Percentiles rank a stretch among this genome's conserved stretches.
Evolutionary conservation across 2,329 filamentous ascomycete species (phyloP).

Genomic region (Thielaviopsis populi): DNA sequence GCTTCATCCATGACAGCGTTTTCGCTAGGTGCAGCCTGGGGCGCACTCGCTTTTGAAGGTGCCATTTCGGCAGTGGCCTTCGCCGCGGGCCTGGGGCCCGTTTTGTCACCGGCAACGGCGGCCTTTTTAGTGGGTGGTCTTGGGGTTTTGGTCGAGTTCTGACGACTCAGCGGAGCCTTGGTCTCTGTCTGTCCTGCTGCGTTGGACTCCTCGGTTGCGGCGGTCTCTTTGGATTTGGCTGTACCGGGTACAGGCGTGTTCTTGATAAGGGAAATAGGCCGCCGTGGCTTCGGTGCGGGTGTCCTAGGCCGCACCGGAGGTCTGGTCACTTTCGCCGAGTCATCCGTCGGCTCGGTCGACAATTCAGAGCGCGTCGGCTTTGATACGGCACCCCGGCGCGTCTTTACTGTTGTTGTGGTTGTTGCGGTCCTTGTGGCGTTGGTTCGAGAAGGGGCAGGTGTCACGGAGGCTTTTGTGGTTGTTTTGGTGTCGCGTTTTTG

Average conservation of each 20-base stretch:
- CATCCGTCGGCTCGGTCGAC: constrained; percentile 1
- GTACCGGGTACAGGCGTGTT: constrained; percentile 10
- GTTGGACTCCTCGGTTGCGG: neutral
- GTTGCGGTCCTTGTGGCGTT: constrained; percentile 1
- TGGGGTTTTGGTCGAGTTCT: constrained; percentile 9
- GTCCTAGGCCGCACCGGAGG: constrained; percentile 13
- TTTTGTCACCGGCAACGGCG: neutral
- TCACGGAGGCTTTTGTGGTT: neutral
- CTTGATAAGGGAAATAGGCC: constrained; percentile 14
- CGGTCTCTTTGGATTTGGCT: neutral
- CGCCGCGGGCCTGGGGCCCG: neutral
- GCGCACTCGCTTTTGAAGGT: neutral
- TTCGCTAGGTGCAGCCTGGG: neutral
- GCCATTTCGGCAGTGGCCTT: neutral
- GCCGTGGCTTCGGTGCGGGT: constrained; percentile 9
- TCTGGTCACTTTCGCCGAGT: constrained; percentile 3
- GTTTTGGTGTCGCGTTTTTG: constrained; percentile 2
- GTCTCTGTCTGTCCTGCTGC: neutral
- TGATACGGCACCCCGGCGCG: constrained; percentile 5
- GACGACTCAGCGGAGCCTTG: constrained; percentile 1
- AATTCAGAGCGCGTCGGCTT: neutral
- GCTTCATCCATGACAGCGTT: neutral
- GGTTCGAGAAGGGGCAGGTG: neutral
- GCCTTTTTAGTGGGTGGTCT: neutral
- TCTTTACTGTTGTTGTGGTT: constrained; percentile 11